Evolutionary conservation across 768 basidiomycete genomes (phyloP).

Genomic region (Rhodotorula babjevae): DNA sequence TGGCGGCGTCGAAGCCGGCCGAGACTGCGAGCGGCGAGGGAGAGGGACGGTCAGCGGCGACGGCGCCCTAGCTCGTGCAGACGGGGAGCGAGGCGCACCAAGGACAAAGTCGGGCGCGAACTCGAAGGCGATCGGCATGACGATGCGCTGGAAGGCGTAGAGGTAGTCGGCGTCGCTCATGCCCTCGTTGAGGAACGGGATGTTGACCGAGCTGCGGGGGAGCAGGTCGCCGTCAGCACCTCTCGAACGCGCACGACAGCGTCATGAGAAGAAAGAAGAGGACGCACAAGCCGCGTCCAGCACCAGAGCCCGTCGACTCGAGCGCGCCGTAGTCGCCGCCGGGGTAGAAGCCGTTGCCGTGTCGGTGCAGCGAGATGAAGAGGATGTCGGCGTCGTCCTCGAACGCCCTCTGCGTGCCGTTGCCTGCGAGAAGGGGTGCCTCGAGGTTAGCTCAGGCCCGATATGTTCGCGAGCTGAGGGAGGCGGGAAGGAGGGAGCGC

Average conservation of each 20-base stretch:
- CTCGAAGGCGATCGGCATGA: conserved; percentile 96
- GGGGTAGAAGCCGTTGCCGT: conserved; percentile 93
- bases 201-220: conserved; percentile 73
- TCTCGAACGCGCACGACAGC: neutral
- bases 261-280: neutral
- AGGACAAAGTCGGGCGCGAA: conserved; percentile 94
- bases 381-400: conserved; percentile 85
- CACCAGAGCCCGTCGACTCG: conserved; percentile 76
- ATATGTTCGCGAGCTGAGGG: too few relatives aligned
- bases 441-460: neutral
- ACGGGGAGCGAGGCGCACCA: conserved; percentile 56
- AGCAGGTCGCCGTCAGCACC: neutral
- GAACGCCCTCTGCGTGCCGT: conserved; percentile 94
- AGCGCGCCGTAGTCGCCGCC: conserved; percentile 83
- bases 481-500: conserved; percentile 28
- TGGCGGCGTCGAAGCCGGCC: conserved; percentile 94
- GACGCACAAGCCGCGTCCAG: conserved; percentile 73
- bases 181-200: conserved; percentile 83
- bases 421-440: conserved; percentile 56
- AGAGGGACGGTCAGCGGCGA: neutral
- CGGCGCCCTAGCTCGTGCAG: too few relatives aligned
- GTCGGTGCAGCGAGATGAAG: conserved; percentile 92
- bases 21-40: conserved; percentile 61
- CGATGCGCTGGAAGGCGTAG: conserved; percentile 87
- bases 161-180: conserved; percentile 96